A percentile compares a stretch with the other conserved stretches of the same genome.
Conservation (phyloP, 805 yeast species). For the Saccharomycopsis fermentans region DNA sequence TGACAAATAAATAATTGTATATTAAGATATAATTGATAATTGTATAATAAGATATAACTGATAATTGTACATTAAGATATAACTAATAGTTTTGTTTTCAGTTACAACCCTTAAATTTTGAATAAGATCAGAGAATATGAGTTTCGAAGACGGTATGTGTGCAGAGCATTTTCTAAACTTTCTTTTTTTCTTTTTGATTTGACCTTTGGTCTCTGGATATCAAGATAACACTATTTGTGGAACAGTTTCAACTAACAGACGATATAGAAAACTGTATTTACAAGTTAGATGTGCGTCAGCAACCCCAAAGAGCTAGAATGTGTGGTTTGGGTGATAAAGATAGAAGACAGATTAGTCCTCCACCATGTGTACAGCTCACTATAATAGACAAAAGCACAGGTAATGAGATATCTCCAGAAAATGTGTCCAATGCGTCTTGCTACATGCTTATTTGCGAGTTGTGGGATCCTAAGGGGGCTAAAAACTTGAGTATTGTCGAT, state of each 20-base stretch:
- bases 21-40: neutral
- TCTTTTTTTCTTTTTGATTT: neutral
- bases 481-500: slow-evolving; percentile 18
- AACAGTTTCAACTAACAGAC: neutral
- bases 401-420: slow-evolving; percentile 21
- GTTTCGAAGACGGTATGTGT: neutral
- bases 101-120: too few relatives aligned
- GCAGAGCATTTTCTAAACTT: too few relatives aligned
- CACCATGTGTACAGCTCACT: slow-evolving; percentile 24
- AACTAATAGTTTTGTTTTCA: too few relatives aligned
- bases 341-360: slow-evolving; percentile 27
- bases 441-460: slow-evolving; percentile 31
- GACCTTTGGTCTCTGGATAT: too few relatives aligned
- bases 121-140: neutral
- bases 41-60: too few relatives aligned
- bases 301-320: slow-evolving; percentile 37
- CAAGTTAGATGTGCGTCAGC: slow-evolving; percentile 29
- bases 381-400: slow-evolving; percentile 22
- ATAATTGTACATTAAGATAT: too few relatives aligned
- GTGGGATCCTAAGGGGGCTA: slow-evolving; percentile 29
- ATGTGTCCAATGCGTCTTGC: slow-evolving; percentile 26
- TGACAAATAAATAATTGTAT: too few relatives aligned
- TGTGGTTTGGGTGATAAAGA: slow-evolving; percentile 37
- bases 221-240: too few relatives aligned
- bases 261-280: slow-evolving; percentile 17